These are phyloP conservation scores for Rubroshorea leprosula DNA, from an alignment of 345 rosid species.

Conservation along the genomic window DNA sequence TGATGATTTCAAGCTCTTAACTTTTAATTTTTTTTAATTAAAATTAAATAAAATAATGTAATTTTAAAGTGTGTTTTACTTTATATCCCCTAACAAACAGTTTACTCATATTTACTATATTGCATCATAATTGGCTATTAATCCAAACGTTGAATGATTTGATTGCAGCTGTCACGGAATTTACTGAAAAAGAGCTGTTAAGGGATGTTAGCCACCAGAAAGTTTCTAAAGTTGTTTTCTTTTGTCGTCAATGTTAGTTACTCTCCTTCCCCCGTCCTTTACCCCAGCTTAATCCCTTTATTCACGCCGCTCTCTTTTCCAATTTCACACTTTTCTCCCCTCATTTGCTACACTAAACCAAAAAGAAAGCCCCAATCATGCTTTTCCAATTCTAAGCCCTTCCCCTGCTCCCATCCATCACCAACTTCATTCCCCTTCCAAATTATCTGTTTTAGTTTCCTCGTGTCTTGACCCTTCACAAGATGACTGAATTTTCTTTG, in stretches of 20 bases:
- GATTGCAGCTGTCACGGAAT: too few relatives aligned
- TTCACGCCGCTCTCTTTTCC: slow-evolving; percentile 52
- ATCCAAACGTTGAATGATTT: too few relatives aligned
- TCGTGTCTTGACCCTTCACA: slow-evolving; percentile 16
- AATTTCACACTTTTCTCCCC: slow-evolving; percentile 19
- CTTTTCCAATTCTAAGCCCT: slow-evolving; percentile 8
- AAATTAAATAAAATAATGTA: too few relatives aligned
- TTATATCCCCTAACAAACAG: too few relatives aligned
- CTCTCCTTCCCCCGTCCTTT: too few relatives aligned
- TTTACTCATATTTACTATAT: background rate
- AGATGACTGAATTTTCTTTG: slow-evolving; percentile 47
- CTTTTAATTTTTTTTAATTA: too few relatives aligned
- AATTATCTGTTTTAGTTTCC: background rate
- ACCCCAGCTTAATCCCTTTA: slow-evolving; percentile 32
- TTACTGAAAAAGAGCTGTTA: too few relatives aligned
- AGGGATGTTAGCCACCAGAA: slow-evolving; percentile 25
- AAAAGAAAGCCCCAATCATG: slow-evolving; percentile 10
- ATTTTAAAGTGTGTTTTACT: too few relatives aligned
- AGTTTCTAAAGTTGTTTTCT: slow-evolving; percentile 42
- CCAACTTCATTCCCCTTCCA: slow-evolving; percentile 3
- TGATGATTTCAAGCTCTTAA: too few relatives aligned
- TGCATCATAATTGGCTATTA: too few relatives aligned
- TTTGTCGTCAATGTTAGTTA: slow-evolving; percentile 6
- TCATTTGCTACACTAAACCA: slow-evolving; percentile 17
- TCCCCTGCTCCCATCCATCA: background rate